Conservation (phyloP, 179 eudicot genomes). For the Spinacia oleracea region DNA sequence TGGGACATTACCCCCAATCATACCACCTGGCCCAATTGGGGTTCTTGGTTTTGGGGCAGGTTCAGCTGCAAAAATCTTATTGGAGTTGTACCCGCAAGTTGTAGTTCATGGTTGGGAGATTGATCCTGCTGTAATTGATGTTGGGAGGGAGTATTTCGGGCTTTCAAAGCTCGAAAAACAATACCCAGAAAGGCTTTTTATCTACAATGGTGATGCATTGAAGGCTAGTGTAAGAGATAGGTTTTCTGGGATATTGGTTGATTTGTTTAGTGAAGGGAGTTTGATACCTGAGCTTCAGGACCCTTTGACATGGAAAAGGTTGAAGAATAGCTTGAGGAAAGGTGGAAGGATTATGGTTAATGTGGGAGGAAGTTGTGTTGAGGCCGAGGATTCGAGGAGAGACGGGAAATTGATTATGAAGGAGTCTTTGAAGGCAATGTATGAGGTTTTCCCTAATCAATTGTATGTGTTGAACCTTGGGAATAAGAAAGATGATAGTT, state of each 20-base stretch:
- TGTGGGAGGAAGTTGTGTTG: slow-evolving; percentile 92
- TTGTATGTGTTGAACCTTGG: slow-evolving; percentile 62
- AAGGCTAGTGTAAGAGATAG: slow-evolving; percentile 42
- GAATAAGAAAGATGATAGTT: slow-evolving; percentile 67
- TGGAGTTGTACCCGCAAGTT: slow-evolving; percentile 51
- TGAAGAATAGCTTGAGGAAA: slow-evolving; percentile 56
- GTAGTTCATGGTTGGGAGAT: slow-evolving; percentile 85
- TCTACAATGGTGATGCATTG: slow-evolving; percentile 63
- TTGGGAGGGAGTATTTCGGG: slow-evolving; percentile 67
- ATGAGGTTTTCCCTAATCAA: slow-evolving; percentile 48
- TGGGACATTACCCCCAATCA: slow-evolving; percentile 68
- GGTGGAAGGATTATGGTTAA: slow-evolving; percentile 97
- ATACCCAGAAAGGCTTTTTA: slow-evolving; percentile 43
- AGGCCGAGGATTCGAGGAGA: slow-evolving; percentile 65
- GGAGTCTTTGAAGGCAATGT: slow-evolving; percentile 65
- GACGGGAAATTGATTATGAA: slow-evolving; percentile 77
- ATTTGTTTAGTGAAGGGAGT: slow-evolving; percentile 74
- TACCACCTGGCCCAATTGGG: slow-evolving; percentile 78
- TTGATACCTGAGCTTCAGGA: slow-evolving; percentile 76
- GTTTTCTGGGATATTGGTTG: slow-evolving; percentile 76
- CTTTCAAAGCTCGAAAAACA: slow-evolving; percentile 51
- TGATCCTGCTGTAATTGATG: slow-evolving; percentile 65
- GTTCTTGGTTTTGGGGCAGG: slow-evolving; percentile 91
- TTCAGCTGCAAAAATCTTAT: slow-evolving; percentile 56
- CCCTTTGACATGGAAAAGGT: slow-evolving; percentile 55